phyloP scores from a whole-genome alignment of 2,329 filamentous ascomycete species.

The Blumeria graminis region DNA sequence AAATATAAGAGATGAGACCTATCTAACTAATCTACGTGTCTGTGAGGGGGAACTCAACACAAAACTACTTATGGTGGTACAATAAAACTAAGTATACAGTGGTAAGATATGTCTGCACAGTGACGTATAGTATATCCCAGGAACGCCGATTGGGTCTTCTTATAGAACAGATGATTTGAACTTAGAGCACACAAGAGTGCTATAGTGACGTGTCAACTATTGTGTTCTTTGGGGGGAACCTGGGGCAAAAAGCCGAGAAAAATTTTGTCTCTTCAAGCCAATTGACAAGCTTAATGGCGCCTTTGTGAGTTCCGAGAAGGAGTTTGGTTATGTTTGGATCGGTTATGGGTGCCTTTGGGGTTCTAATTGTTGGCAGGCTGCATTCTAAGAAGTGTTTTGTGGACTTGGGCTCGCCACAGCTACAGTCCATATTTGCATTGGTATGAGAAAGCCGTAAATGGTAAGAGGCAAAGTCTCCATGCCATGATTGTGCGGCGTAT shows the following conservation, averaged over 20 bases:
- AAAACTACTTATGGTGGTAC: neutral
- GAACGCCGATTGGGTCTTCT: neutral
- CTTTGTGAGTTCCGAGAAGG: neutral
- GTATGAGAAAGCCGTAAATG: neutral
- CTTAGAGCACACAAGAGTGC: neutral
- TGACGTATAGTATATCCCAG: neutral
- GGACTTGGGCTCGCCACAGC: neutral
- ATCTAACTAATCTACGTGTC: neutral
- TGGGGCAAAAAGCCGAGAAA: neutral
- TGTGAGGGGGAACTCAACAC: neutral
- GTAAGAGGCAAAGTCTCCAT: neutral
- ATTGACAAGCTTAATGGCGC: neutral
- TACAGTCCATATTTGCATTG: neutral
- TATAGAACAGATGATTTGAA: neutral
- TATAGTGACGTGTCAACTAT: neutral
- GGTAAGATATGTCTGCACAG: neutral
- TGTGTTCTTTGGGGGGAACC: neutral
- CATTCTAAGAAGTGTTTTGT: neutral
- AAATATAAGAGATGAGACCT: neutral
- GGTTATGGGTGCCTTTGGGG: neutral
- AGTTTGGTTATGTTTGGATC: neutral
- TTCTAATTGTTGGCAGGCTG: neutral
- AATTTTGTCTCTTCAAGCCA: neutral
- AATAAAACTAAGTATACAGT: neutral
- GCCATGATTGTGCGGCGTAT: neutral